A percentile compares a stretch with the other conserved stretches of the same genome.
These are phyloP conservation scores for Trichoderma oligosporum DNA, from an alignment of 2,329 filamentous ascomycete genomes.

Conservation along the genomic window DNA sequence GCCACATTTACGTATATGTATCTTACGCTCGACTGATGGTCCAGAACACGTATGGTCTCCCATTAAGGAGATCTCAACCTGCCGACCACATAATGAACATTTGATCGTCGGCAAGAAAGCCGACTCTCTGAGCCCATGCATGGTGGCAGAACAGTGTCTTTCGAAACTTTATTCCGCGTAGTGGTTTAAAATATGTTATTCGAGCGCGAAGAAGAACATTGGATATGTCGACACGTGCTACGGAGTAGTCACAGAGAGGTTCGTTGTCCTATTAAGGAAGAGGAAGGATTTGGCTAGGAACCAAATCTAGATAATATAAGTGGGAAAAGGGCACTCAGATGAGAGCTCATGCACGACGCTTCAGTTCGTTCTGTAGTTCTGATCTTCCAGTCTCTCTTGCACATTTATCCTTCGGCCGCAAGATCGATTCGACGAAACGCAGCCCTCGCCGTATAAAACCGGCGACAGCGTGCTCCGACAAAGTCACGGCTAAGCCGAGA, in stretches of 20 bases:
- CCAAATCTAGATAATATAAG: background rate
- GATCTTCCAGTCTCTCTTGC: background rate
- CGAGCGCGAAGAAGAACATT: slow-evolving; percentile 4
- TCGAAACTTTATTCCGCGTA: background rate
- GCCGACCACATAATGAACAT: slow-evolving; percentile 73
- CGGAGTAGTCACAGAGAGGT: background rate
- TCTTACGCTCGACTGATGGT: slow-evolving; percentile 46
- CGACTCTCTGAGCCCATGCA: slow-evolving; percentile 57
- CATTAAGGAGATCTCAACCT: slow-evolving; percentile 82
- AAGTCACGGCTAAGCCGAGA: background rate
- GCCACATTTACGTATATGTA: background rate
- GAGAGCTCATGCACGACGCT: background rate
- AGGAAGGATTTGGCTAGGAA: background rate
- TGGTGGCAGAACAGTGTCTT: slow-evolving; percentile 29
- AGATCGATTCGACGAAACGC: background rate
- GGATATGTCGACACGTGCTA: slow-evolving; percentile 8
- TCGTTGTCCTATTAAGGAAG: background rate
- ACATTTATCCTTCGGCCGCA: background rate
- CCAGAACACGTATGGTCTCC: slow-evolving; percentile 73
- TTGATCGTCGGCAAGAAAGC: slow-evolving; percentile 79
- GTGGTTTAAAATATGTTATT: slow-evolving; percentile 4
- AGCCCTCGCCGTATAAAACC: slow-evolving; percentile 10
- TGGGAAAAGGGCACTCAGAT: background rate
- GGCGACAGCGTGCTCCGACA: background rate
- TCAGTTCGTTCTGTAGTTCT: slow-evolving; percentile 1